Evolutionary conservation across 169 alveolate species (phyloP), one percentile per base, ranked within the genome.

Genomic region (Hepatocystis sp.): DNA sequence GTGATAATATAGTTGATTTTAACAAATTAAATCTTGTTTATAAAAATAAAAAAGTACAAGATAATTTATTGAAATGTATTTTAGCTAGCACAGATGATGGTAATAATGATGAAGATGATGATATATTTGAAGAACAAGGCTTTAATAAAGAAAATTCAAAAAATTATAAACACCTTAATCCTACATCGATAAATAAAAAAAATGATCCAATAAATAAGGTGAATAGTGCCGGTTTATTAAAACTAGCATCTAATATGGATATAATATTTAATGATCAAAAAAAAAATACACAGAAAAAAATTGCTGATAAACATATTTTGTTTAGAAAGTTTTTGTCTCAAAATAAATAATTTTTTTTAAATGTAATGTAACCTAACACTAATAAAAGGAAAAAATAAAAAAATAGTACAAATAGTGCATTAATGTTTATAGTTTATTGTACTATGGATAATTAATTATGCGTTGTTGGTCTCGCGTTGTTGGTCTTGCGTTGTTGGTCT

Each of bases 91-190:
- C 91, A 3, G 91, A 89, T 36, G 95, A 92, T 32, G 85, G 76
- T 8, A 93, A 92, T 52, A 91, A 85, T 23, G 95, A 92, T 55
- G 95, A 92, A 39, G 95, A 92, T 44, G 85, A 76, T 44, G 88
- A 90, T 40, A 67, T 58, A 39, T 85, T 64, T 84, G 90, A 53
- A 40, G 85, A 90, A 17, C 47, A 66, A 58, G 10, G 66, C 58
- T 76, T 34, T 68, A 36, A 81, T 2, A 47, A 67, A 51, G 65
- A 68, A 47, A 8, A 34, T 47, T 51, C 63, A 2, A 66, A 85
- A 65, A 49, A 40, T 58, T 30, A 64, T 55, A 51, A 53, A 39
- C 10, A 21, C n/a, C 51, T 53, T 49, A 11, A 27, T 4, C 32
- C 34, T 78, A 46, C 13, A 25, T 64, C 46, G 7, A 34, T 27